These are phyloP conservation scores for Gamarada debralockiae DNA, from an alignment of 495 filamentous ascomycete genomes.

Conservation along the genomic window DNA sequence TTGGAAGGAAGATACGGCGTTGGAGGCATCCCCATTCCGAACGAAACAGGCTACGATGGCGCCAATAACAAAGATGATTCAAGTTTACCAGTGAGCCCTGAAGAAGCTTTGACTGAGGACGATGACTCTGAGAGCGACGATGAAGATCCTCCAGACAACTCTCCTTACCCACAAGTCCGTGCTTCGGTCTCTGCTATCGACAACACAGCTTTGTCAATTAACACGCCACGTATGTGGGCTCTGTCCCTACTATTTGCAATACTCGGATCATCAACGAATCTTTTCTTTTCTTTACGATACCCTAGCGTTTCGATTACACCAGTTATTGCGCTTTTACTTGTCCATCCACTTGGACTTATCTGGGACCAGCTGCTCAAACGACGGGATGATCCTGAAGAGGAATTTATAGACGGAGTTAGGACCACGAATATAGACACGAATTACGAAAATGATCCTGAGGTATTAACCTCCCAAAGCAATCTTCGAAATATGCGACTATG, in stretches of 20 bases:
- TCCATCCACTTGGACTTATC: slow-evolving; percentile 72
- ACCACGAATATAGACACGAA: slow-evolving; percentile 12
- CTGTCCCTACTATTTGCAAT: slow-evolving; percentile 74
- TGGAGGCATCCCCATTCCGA: slow-evolving; percentile 17
- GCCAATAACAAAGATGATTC: slow-evolving; percentile 1
- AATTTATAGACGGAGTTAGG: slow-evolving; percentile 51
- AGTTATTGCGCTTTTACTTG: slow-evolving; percentile 76
- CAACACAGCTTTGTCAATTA: slow-evolving; percentile 70
- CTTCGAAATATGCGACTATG: slow-evolving; percentile 52
- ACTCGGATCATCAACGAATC: slow-evolving; percentile 75
- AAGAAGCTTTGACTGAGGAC: slow-evolving; percentile 4
- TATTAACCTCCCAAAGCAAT: background rate
- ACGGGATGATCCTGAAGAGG: slow-evolving; percentile 55
- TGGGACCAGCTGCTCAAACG: slow-evolving; percentile 72
- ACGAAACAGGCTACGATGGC: background rate
- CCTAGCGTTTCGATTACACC: slow-evolving; percentile 83
- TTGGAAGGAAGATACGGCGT: slow-evolving; percentile 14
- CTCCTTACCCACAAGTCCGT: slow-evolving; percentile 68
- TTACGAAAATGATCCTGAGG: background rate
- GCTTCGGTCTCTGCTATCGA: slow-evolving; percentile 74
- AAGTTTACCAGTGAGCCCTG: background rate
- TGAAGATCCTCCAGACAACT: slow-evolving; percentile 56
- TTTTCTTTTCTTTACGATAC: slow-evolving; percentile 82
- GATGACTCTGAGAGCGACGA: slow-evolving; percentile 28
- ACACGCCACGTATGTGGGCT: slow-evolving; percentile 84